Evolutionary conservation across 140 eudicot species (phyloP).

Genomic region (Ambrosia hybrid): DNA sequence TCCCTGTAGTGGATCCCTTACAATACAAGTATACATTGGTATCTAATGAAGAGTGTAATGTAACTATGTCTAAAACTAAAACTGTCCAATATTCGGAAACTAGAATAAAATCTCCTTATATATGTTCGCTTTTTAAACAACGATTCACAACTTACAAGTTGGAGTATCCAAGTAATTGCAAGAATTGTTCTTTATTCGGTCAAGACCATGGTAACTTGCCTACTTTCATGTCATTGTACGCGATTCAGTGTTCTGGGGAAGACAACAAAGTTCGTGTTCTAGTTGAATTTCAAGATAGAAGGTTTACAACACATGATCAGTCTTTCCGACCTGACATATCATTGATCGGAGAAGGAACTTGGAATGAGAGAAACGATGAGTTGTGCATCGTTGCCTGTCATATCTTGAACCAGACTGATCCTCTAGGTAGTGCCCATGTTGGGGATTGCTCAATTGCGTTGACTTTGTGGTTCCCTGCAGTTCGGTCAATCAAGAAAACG

Average conservation of each 20-base stretch:
- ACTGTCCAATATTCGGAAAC: slow-evolving; percentile 18
- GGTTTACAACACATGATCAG: slow-evolving; percentile 19
- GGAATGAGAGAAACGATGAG: slow-evolving; percentile 48
- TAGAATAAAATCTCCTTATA: slow-evolving; percentile 23
- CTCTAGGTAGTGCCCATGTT: slow-evolving; percentile 37
- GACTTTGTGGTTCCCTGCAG: slow-evolving; percentile 44
- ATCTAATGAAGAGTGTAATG: slow-evolving; percentile 35
- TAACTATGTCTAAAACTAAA: background rate
- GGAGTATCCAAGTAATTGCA: slow-evolving; percentile 41
- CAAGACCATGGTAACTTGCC: slow-evolving; percentile 26
- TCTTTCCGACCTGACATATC: slow-evolving; percentile 35
- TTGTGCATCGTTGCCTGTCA: slow-evolving; percentile 48
- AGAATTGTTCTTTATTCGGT: slow-evolving; percentile 42
- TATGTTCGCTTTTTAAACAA: slow-evolving; percentile 33
- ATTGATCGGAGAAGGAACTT: slow-evolving; percentile 59
- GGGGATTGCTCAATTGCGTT: slow-evolving; percentile 63
- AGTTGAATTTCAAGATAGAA: slow-evolving; percentile 31
- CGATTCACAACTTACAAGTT: slow-evolving; percentile 26
- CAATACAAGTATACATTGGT: slow-evolving; percentile 45
- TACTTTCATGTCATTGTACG: slow-evolving; percentile 32
- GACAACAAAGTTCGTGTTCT: slow-evolving; percentile 42
- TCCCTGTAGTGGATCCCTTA: slow-evolving; percentile 29
- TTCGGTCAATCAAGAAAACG: slow-evolving; percentile 45
- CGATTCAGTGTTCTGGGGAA: slow-evolving; percentile 44
- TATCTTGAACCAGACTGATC: slow-evolving; percentile 36